A percentile compares a stretch with the other conserved stretches of the same genome.
Evolutionary conservation across 345 rosid species (phyloP).

Genomic region (Melaleuca quinquenervia): DNA sequence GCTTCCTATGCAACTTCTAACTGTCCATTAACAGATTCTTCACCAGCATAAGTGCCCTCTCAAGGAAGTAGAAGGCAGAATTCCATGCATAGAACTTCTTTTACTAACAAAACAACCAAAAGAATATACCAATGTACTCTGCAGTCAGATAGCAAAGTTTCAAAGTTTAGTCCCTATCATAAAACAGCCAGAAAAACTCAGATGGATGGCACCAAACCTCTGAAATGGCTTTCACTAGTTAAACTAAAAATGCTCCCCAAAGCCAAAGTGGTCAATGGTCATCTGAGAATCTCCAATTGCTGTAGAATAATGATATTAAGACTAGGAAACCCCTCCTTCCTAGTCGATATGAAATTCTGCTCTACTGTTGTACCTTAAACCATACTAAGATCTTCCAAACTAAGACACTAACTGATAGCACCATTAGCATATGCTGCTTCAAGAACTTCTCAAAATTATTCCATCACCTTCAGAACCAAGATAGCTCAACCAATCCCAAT

Average conservation of each 20-base stretch:
- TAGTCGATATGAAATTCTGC: background rate
- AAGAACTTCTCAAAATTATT: background rate
- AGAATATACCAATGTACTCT: background rate
- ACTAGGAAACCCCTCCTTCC: background rate
- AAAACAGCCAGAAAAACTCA: background rate
- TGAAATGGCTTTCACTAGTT: background rate
- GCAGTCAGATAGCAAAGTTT: background rate
- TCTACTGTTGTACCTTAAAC: background rate
- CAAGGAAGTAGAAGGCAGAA: background rate
- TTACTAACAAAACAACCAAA: background rate
- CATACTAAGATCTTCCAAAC: background rate
- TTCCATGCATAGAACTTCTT: background rate
- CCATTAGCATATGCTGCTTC: background rate
- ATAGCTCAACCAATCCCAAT: background rate
- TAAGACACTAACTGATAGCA: background rate
- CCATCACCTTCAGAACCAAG: background rate
- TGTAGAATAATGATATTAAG: background rate
- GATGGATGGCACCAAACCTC: background rate
- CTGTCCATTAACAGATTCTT: background rate
- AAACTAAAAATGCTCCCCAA: background rate
- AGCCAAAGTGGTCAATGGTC: background rate
- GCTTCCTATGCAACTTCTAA: background rate
- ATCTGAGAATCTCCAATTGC: background rate
- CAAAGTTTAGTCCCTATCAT: background rate
- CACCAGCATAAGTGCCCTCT: background rate